Conservation (phyloP, 2,329 filamentous ascomycete genomes). For the Ophiostoma sp. region DNA sequence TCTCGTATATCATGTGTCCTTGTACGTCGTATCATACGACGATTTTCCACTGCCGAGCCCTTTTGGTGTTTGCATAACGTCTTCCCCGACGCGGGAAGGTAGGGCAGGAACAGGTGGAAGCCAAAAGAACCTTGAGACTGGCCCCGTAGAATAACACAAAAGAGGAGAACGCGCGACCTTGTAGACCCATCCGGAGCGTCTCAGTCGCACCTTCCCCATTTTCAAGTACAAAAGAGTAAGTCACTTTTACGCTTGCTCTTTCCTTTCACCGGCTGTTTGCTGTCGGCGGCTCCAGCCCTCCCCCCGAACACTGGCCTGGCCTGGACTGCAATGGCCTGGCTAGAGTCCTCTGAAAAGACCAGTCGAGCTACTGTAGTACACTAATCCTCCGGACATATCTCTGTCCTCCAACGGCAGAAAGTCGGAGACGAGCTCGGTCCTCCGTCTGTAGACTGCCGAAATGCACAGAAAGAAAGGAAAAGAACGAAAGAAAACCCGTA, state of each 20-base stretch:
- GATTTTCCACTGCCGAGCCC: not conserved
- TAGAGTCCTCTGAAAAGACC: not conserved
- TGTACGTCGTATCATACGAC: not conserved
- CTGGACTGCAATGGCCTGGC: not conserved
- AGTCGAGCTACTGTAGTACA: not conserved
- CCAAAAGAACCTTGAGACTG: constrained; percentile 12
- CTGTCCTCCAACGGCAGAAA: not conserved
- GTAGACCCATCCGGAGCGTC: not conserved
- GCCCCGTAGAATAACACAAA: constrained; percentile 11
- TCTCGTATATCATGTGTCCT: not conserved
- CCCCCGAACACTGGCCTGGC: not conserved
- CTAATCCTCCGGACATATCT: not conserved
- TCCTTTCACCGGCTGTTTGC: constrained; percentile 13
- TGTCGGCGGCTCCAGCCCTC: constrained; percentile 9
- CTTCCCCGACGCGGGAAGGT: not conserved
- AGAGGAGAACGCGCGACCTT: not conserved
- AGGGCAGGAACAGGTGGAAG: constrained; percentile 18
- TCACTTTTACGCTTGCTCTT: not conserved
- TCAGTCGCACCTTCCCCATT: constrained; percentile 1
- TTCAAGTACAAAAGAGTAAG: not conserved
- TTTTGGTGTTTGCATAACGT: not conserved
- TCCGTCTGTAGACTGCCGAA: not conserved
- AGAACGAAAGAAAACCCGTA: not conserved
- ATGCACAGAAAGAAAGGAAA: not conserved
- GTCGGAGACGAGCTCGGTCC: not conserved